phyloP scores from a whole-genome alignment of 2,329 filamentous ascomycete genomes.

The Penicillium aurantiogriseum region DNA sequence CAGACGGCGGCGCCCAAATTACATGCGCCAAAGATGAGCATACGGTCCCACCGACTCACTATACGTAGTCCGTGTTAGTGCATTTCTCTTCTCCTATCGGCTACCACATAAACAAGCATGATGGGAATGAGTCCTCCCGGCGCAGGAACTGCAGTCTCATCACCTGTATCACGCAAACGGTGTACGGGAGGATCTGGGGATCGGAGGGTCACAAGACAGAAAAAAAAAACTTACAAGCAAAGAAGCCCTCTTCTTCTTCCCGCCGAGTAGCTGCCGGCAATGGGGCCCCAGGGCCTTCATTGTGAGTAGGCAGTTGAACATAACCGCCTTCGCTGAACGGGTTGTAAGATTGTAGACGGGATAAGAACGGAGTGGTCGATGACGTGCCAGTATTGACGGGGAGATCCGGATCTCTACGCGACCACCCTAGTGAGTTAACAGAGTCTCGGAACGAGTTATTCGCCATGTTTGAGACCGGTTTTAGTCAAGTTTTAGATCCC shows the following conservation, averaged over 20 bases:
- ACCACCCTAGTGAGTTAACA: slow-evolving; percentile 93
- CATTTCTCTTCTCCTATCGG: slow-evolving; percentile 16
- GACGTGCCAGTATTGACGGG: slow-evolving; percentile 63
- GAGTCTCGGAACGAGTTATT: slow-evolving; percentile 81
- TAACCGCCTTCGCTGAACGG: slow-evolving; percentile 81
- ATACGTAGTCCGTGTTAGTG: slow-evolving; percentile 28
- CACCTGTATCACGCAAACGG: slow-evolving; percentile 31
- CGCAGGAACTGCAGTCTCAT: slow-evolving; percentile 40
- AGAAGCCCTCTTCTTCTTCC: slow-evolving; percentile 94
- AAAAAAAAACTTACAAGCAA: slow-evolving; percentile 72
- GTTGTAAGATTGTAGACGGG: slow-evolving; percentile 79
- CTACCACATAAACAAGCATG: slow-evolving; percentile 21
- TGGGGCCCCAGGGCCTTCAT: slow-evolving; percentile 75
- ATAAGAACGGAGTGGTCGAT: slow-evolving; percentile 70
- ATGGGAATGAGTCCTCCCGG: slow-evolving; percentile 24
- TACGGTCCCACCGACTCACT: slow-evolving; percentile 97
- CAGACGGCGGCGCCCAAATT: slow-evolving; percentile 85
- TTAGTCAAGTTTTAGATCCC: slow-evolving; percentile 9
- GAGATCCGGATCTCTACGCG: slow-evolving; percentile 73
- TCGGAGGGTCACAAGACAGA: slow-evolving; percentile 21
- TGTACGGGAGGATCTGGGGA: slow-evolving; percentile 13
- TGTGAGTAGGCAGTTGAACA: slow-evolving; percentile 79
- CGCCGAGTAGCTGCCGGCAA: slow-evolving; percentile 78
- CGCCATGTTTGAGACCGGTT: slow-evolving; percentile 26
- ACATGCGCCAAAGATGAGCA: slow-evolving; percentile 88